Base-by-base conservation (phyloP, 2,329 filamentous ascomycete species). In the Phyllosticta paracitricarpa region DNA sequence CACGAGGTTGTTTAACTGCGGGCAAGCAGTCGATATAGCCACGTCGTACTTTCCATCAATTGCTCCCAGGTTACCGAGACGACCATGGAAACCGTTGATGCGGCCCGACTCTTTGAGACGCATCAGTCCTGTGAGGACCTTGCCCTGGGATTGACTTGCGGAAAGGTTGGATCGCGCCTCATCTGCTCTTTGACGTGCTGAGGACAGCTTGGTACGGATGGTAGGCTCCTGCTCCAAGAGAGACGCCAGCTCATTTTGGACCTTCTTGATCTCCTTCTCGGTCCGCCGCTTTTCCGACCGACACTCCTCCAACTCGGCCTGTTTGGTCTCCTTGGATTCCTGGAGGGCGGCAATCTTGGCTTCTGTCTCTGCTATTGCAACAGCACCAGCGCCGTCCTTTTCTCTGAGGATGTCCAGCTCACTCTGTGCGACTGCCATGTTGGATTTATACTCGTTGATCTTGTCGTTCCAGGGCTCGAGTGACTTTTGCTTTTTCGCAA, bases 391-490 rank as follows among this genome's bases (percentile, higher is more conserved):
- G 69, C 91, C 96, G 58, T 90, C 89, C 71, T 91, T 91, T 71
- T 99, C 94, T 51, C 85, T 84, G 7, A 99, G 81, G 62, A 99
- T 97, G 63, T 91, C 88, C 66, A 97, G 84, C 73, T 99, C 93
- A 73, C 91, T 96, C 72, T 96, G 89, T 1, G 94, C 91, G 10
- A 99, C 92, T 3, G 93, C 93, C 66, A 97, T 95, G 3, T 89
- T 86, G 0, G 92, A 97, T 70, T 94, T 89, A 73, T 96, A 97
- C 71, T 96, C 88, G 73, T 94, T 97, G 77, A 99, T 93, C 76
- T 94, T 97, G 66, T 91, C 91, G 67, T 88, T 92, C 94, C 94
- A 99, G 0, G 94, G 94, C 75, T 97, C 93, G 10, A 99, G 80
- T 0, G 90, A 88, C 75, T 95, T 97, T 70, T 99, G 94, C 76